Percentiles rank a stretch among this genome's conserved stretches.
These are phyloP conservation scores for Ceratobasidium sp. DNA, from an alignment of 1,284 basidiomycete species.

Conservation along the genomic window DNA sequence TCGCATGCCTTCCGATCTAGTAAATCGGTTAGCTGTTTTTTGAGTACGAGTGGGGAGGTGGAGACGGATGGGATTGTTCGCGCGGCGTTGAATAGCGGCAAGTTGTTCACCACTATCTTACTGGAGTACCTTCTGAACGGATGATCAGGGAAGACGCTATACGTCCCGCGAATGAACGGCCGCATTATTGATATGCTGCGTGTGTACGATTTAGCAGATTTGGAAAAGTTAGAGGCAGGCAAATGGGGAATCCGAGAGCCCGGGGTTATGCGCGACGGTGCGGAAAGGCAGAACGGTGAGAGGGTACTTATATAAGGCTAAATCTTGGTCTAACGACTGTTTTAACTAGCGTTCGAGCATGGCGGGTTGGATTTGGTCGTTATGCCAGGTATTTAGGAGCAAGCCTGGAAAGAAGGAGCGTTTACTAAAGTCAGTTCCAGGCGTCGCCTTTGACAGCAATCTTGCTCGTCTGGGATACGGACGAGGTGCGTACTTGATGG, in stretches of 20 bases:
- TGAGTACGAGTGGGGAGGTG: constrained; percentile 49
- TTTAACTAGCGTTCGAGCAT: constrained; percentile 21
- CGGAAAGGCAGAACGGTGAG: constrained; percentile 45
- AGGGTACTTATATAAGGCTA: neutral
- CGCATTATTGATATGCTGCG: constrained; percentile 49
- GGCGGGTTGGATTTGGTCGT: constrained; percentile 47
- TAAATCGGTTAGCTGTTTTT: constrained; percentile 48
- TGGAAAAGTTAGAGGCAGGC: constrained; percentile 33
- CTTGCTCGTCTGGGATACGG: constrained; percentile 49
- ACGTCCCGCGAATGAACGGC: constrained; percentile 49
- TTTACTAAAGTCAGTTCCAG: constrained; percentile 29
- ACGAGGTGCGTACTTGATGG: constrained; percentile 37
- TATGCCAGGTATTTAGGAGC: constrained; percentile 46
- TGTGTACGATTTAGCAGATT: constrained; percentile 47
- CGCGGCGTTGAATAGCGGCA: constrained; percentile 31
- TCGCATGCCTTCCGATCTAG: constrained; percentile 45
- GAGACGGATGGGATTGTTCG: constrained; percentile 49
- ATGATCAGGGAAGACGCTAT: constrained; percentile 47
- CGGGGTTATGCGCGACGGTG: constrained; percentile 37
- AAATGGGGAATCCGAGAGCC: constrained; percentile 50
- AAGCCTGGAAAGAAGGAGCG: neutral
- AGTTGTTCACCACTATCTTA: neutral
- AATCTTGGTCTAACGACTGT: neutral
- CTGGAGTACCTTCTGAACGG: neutral
- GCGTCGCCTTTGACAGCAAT: constrained; percentile 49